Conservation (phyloP, 1,139 yeast genomes). For the Zygotorulaspora mrakii region DNA sequence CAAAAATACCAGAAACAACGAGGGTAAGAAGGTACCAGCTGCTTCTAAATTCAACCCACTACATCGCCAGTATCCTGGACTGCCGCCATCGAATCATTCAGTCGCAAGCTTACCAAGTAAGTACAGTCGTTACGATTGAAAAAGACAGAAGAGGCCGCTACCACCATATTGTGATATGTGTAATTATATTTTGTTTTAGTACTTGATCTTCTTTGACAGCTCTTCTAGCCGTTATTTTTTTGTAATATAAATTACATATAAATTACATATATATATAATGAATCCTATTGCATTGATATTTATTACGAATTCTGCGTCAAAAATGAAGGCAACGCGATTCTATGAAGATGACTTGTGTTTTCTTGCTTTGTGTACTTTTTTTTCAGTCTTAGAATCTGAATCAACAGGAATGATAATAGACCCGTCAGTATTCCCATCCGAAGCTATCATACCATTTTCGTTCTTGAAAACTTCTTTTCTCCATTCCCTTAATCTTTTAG, state of each 20-base stretch:
- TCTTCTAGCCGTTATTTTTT: too few relatives aligned
- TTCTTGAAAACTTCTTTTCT: constrained; percentile 72
- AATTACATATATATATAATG: too few relatives aligned
- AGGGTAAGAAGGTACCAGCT: constrained; percentile 1
- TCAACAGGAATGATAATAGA: constrained; percentile 1
- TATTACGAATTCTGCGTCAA: too few relatives aligned
- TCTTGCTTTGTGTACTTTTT: constrained; percentile 7
- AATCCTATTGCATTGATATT: too few relatives aligned
- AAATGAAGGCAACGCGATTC: neutral
- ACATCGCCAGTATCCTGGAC: constrained; percentile 3
- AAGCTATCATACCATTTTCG: constrained; percentile 51
- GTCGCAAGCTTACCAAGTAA: constrained; percentile 30
- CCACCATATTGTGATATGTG: constrained; percentile 3
- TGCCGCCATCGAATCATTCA: constrained; percentile 25
- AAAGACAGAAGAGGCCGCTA: neutral
- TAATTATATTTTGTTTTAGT: neutral
- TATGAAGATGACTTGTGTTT: constrained; percentile 7
- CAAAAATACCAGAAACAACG: constrained; percentile 16
- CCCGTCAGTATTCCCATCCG: constrained; percentile 2
- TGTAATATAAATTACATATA: too few relatives aligned
- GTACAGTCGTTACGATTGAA: constrained; percentile 28
- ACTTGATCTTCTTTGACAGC: neutral
- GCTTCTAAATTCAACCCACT: neutral
- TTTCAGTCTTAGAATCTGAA: neutral
- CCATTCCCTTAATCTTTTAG: constrained; percentile 84